Evolutionary conservation across 2,329 filamentous ascomycete species (phyloP).

Genomic region (Colletotrichum sp.): DNA sequence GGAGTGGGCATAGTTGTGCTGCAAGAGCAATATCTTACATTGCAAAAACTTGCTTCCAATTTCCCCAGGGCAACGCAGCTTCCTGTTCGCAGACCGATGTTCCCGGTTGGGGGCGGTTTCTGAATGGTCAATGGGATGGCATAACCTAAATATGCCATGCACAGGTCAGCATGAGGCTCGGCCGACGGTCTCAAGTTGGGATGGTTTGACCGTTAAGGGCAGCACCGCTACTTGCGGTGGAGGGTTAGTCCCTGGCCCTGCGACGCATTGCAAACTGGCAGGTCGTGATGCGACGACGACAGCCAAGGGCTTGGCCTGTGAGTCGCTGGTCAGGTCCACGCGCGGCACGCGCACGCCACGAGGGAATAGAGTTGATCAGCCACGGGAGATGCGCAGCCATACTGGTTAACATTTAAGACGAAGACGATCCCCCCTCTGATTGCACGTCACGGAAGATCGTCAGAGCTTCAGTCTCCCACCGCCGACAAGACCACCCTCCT

Average conservation of each 20-base stretch:
- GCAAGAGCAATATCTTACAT: not conserved
- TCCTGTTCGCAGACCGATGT: not conserved
- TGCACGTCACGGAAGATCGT: not conserved
- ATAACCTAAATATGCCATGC: not conserved
- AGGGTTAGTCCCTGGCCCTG: not conserved
- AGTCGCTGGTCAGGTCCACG: not conserved
- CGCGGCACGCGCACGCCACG: not conserved
- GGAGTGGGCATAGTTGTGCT: slow-evolving; percentile 4
- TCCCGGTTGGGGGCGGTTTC: not conserved
- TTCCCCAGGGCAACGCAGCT: not conserved
- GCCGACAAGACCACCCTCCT: not conserved
- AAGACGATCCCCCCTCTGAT: not conserved
- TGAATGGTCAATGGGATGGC: not conserved
- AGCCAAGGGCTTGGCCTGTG: slow-evolving; percentile 1
- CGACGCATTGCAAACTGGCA: not conserved
- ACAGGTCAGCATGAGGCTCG: not conserved
- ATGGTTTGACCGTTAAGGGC: not conserved
- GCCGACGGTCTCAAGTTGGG: not conserved
- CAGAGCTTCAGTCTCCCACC: slow-evolving; percentile 7
- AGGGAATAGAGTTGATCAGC: not conserved
- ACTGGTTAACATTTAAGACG: not conserved
- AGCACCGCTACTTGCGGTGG: not conserved
- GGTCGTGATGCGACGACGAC: not conserved
- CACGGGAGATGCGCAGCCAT: not conserved
- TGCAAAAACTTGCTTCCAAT: not conserved